A percentile compares a stretch with the other conserved stretches of the same genome.
Conservation (phyloP, 345 rosid species). For the Arabis alpina region DNA sequence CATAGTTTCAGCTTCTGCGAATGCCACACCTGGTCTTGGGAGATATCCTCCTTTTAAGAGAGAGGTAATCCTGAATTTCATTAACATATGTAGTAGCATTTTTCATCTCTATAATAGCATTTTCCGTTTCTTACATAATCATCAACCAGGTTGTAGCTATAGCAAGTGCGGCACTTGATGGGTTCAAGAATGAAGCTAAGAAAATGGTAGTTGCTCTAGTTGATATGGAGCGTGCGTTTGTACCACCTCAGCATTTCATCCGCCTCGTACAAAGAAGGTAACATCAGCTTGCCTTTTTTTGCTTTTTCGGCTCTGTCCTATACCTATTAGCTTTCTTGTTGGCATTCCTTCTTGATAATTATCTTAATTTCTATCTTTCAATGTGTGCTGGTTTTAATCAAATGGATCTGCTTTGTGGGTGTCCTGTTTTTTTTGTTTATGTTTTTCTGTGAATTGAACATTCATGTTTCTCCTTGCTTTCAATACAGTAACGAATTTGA, state of each 20-base stretch:
- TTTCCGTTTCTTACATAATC: background rate
- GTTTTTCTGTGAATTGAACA: slow-evolving; percentile 12
- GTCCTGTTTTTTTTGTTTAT: background rate
- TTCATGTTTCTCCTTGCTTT: background rate
- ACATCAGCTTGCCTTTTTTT: slow-evolving; percentile 15
- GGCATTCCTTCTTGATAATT: background rate
- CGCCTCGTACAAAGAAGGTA: slow-evolving; percentile 85
- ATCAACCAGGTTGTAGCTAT: slow-evolving; percentile 63
- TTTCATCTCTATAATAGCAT: background rate
- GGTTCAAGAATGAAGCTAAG: slow-evolving; percentile 74
- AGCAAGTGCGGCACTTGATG: slow-evolving; percentile 79
- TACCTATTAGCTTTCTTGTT: no score
- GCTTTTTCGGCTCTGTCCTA: background rate
- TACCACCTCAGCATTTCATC: slow-evolving; percentile 86
- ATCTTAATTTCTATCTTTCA: background rate
- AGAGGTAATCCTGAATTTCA: slow-evolving; percentile 57
- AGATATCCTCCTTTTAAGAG: slow-evolving; percentile 87
- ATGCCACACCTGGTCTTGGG: slow-evolving; percentile 81
- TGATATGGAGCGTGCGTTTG: slow-evolving; percentile 88
- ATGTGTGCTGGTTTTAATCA: slow-evolving; percentile 7
- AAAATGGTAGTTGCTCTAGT: slow-evolving; percentile 84
- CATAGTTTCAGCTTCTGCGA: slow-evolving; percentile 76
- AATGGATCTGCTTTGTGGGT: slow-evolving; percentile 13
- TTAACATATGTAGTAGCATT: slow-evolving; percentile 5
- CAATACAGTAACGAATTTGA: background rate